Conservation (phyloP, 148 eudicot genomes). For the Bassia scoparia region DNA sequence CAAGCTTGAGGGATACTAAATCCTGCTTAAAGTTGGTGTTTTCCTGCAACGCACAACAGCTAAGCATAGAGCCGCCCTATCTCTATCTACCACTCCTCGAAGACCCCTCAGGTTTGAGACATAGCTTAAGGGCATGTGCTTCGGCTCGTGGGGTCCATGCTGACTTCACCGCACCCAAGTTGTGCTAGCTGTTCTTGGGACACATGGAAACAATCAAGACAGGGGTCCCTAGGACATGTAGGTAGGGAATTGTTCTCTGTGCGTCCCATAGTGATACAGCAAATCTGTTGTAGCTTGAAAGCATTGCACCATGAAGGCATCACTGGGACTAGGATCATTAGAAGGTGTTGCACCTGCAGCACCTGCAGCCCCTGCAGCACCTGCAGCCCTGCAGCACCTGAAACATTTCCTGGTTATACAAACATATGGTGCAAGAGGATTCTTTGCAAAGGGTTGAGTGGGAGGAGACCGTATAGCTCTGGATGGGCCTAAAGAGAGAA, state of each 20-base stretch:
- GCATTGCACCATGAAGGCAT: constrained; percentile 19
- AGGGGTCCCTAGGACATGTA: constrained; percentile 17
- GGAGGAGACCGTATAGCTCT: constrained; percentile 7
- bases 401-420: no score
- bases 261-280: neutral
- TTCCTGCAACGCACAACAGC: constrained; percentile 16
- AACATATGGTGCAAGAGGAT: no score
- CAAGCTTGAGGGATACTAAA: no score
- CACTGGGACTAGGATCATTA: neutral
- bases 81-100: constrained; percentile 19
- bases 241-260: constrained; percentile 18
- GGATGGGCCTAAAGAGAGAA: constrained; percentile 10
- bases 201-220: constrained; percentile 25
- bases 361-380: no score
- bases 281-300: constrained; percentile 9
- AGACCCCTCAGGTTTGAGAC: constrained; percentile 23
- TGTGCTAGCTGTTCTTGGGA: no score
- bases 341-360: neutral
- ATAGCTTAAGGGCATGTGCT: constrained; percentile 18
- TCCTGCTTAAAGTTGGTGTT: no score
- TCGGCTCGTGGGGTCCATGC: constrained; percentile 18
- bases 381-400: no score
- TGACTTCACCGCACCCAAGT: no score
- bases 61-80: constrained; percentile 18
- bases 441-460: no score